Evolutionary conservation across 441 rosid genomes (phyloP).

Genomic region (Arabidopsis hybrid): DNA sequence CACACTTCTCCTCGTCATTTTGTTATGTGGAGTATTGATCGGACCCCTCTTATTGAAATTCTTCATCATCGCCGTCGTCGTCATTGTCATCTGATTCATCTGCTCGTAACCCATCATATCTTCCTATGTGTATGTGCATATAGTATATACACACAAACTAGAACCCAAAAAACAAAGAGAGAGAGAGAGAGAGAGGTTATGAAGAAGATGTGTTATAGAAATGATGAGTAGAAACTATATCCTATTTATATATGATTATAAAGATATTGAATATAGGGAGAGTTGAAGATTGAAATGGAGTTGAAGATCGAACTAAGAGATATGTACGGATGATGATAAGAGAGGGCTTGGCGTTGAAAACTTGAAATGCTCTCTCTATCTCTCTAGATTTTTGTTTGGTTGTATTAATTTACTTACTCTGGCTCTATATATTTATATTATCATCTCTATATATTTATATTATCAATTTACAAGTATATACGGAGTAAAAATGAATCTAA

Average conservation of each 20-base stretch:
- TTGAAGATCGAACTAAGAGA: constrained; percentile 12
- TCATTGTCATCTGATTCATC: constrained; percentile 49
- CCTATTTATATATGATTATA: constrained; percentile 27
- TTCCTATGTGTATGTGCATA: constrained; percentile 37
- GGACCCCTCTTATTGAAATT: constrained; percentile 27
- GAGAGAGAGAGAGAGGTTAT: constrained; percentile 1
- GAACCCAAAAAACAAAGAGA: constrained; percentile 2
- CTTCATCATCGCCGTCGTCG: constrained; percentile 37
- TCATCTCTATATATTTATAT: neutral
- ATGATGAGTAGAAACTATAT: constrained; percentile 15
- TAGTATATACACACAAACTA: constrained; percentile 12
- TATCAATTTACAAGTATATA: neutral
- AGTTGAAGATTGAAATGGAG: neutral
- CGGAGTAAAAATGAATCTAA: neutral
- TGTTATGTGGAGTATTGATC: constrained; percentile 33
- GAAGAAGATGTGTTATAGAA: constrained; percentile 25
- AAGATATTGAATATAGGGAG: constrained; percentile 17
- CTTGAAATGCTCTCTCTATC: constrained; percentile 2
- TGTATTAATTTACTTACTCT: neutral
- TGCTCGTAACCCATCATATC: constrained; percentile 45
- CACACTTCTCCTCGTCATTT: constrained; percentile 27
- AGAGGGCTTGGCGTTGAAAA: constrained; percentile 40
- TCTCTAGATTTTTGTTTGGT: neutral
- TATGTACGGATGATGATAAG: constrained; percentile 50
- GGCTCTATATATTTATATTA: neutral